Base-by-base conservation (phyloP, 139 green algal genomes). In the Chlamydomonas sp. region DNA sequence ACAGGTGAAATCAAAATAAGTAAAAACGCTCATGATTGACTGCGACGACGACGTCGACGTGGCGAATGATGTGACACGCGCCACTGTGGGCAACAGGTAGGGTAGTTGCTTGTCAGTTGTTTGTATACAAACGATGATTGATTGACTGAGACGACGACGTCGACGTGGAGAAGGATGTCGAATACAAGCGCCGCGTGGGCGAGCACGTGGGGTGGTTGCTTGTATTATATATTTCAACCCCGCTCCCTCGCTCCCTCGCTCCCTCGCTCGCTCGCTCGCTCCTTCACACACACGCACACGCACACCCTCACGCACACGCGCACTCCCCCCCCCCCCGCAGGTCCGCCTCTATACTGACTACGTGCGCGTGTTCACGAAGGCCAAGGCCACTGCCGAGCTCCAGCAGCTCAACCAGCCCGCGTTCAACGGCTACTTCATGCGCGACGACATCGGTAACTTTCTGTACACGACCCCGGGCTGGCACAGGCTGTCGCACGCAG, bases 401-500 rank as follows among this genome's bases (percentile, higher is more conserved):
- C 37, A 59, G 36, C n/a, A 30, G 37, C 38, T 2, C 2, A 20
- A 36, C n/a, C 3, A 36, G 10, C 37, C 8, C 30, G 13, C 29
- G 4, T 66, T 48, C 58, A 38, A 66, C 31, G 58, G 58, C 30
- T 66, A 66, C 58, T 66, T 48, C 58, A 13, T 66, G 28, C 30
- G 30, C 26, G 30, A 66, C 30, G 24, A 10, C 58, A 66, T 28
- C 50, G 50, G 50, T 6, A 34, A 28, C 50, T 35, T 61, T 61
- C 4, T 50, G 31, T 33, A 39, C 29, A 65, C 5, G 58, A n/a
- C n/a, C n/a, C n/a, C n/a, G n/a, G n/a, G n/a, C n/a, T n/a, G n/a
- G n/a, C n/a, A n/a, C n/a, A n/a, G n/a, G n/a, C n/a, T n/a, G n/a
- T n/a, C n/a, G n/a, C n/a, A n/a, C n/a, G n/a, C n/a, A n/a, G n/a